Conservation (phyloP, 78 protist genomes). For the Dictyostelium citrinum region DNA sequence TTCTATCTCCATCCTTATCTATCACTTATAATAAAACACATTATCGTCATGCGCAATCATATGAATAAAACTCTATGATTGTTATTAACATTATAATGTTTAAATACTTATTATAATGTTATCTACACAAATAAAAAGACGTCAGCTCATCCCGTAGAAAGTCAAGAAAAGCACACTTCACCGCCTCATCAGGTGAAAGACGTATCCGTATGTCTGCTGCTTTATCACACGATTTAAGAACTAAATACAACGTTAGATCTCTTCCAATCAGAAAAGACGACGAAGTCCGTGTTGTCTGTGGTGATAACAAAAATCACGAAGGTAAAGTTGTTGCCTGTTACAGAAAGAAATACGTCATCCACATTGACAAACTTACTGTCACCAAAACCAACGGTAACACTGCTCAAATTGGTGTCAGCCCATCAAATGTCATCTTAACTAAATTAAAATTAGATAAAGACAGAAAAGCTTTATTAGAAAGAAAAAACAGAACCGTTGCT, state of each 20-base stretch:
- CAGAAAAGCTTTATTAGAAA: constrained; percentile 94
- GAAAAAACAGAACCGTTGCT: constrained; percentile 82
- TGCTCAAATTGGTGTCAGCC: constrained; percentile 86
- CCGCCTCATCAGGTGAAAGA: constrained; percentile 96
- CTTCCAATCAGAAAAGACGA: constrained; percentile 99
- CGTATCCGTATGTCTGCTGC: constrained; percentile 96
- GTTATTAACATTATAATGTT: not conserved
- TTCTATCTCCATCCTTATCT: no score
- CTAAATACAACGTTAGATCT: constrained; percentile 95
- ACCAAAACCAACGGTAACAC: constrained; percentile 97
- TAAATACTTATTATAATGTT: not conserved
- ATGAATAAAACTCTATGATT: not conserved
- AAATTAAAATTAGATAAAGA: constrained; percentile 95
- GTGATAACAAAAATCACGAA: constrained; percentile 90
- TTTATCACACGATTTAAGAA: constrained; percentile 96
- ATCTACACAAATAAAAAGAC: constrained; percentile 6
- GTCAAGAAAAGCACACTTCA: constrained; percentile 99
- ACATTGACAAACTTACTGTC: constrained; percentile 93
- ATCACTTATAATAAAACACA: not conserved
- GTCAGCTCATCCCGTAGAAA: constrained; percentile 96
- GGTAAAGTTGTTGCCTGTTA: constrained; percentile 94
- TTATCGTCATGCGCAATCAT: not conserved
- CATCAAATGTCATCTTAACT: constrained; percentile 94
- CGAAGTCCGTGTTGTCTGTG: constrained; percentile 96
- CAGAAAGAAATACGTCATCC: constrained; percentile 96